Evolutionary conservation across 1,139 yeast genomes (phyloP), one percentile per base, ranked within the genome.

Genomic region (Blastobotrys persicus): DNA sequence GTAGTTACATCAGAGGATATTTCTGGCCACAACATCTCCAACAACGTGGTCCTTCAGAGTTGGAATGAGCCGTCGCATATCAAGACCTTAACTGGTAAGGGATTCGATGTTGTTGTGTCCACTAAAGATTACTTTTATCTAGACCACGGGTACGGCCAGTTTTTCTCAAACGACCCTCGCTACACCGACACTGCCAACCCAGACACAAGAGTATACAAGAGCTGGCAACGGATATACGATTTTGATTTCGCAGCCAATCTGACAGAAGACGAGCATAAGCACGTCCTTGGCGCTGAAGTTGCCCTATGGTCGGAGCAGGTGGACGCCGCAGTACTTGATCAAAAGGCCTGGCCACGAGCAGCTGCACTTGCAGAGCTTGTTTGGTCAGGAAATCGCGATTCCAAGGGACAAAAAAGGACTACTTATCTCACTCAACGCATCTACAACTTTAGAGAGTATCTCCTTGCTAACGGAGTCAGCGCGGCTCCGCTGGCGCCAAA

Each of bases 121-220:
- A 61, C 71, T 13, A 55, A 65, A 11, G 66, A 65, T 35, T 70
- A 68, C 55, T 64, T 73, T 49, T 76, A 76, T 53, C 65, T 76
- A 41, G 80, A 76, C 59, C 75, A 79, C 59, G 80, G 80, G 1
- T 65, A 62, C 50, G 78, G 79, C 16, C 74, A 72, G 1, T 75
- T 67, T 65, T 62, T 71, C 1, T 62, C 76, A 16, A 72, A 73
- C 55, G 76, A 74, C 52, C 66, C 69, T 1, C 54, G 73, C 20
- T 70, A 72, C 56, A 52, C 59, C 40, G 59, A 50, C 18, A 59
- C 59, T 48, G 48, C 41, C 11, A 55, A 59, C 48, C 59, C 66
- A 16, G 71, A 69, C 44, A 57, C 57, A 2, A 26, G 52, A 37
- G 77, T 78, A 1, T 74, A 74, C 60, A 75, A 74, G 54, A 68